Evolutionary conservation across 176 grass and related monocot genomes (phyloP), one percentile per base, ranked within the genome.

Genomic region (Chrysopogon serrulatus): DNA sequence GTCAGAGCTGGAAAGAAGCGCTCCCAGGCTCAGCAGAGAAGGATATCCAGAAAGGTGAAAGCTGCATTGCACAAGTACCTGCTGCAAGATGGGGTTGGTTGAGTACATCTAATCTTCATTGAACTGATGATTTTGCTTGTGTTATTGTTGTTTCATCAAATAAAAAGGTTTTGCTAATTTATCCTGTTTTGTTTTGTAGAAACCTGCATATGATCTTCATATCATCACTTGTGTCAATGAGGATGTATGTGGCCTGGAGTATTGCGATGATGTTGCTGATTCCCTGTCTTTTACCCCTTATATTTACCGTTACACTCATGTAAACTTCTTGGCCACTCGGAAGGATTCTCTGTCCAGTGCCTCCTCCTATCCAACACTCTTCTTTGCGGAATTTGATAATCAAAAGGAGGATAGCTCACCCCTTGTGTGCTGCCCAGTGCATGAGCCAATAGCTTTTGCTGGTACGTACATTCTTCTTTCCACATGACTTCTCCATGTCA

Each of bases 361-460:
- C n/a, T 48, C n/a, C n/a, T n/a, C n/a, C 19, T 1, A 31, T 31
- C 76, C 76, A 30, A 23, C 40, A 17, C 68, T 80, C 13, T 79
- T 79, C 13, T 73, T 86, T 51, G 84, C 84, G 15, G 84, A 86
- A 37, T 86, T 86, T 51, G 56, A 73, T 64, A 86, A 79, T 51
- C 16, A 62, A 41, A 41, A 71, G 27, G 4, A 57, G 23, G 65
- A 79, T 9, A 32, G n/a, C 23, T 53, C 42, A 30, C 51, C 84
- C 10, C 54, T 73, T 24, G 0, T 84, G 19, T 73, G 67, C 23
- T 79, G 84, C 18, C 41, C 7, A 0, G 84, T 86, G 54, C 23
- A 72, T 49, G 31, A 72, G 66, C 84, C 84, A 62, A 86, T 10
- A 23, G 66, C 76, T 30, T 86, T 86, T 79, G 39, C 42, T 0